Evolutionary conservation across 495 filamentous ascomycete genomes (phyloP), one percentile per base, ranked within the genome.

Genomic region (Rhizodiscina lignyota): DNA sequence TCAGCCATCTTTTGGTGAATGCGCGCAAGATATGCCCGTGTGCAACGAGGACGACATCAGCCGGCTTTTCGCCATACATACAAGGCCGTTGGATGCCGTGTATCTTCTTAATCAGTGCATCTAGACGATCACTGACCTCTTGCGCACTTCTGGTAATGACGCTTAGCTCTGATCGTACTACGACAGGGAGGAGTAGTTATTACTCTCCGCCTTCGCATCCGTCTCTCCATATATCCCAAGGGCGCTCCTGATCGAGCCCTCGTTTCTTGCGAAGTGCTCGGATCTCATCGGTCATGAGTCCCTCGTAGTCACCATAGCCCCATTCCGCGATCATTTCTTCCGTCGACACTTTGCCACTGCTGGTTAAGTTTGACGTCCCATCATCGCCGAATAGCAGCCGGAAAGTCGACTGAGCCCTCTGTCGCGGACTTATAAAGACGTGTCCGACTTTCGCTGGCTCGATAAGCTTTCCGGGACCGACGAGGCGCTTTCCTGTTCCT

Each of bases 21-120:
- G 85, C 85, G 19, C 85, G 66, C 21, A 92, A 61, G 20, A 91
- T 83, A 54, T 93, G 86, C 0, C 85, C 85, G 46, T 94, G 85
- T 4, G 79, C 73, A 15, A 82, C 73, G 19, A 83, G 39, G 1
- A 82, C 51, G 1, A 83, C 67, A 49, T 83, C 77, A 10, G 33
- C 38, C 11, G 62, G 60, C 34, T 60, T 55, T n/a, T 55, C 49
- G 19, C 63, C 67, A 11, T 55, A 58, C 38, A 75, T 66, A 16
- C 52, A 54, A 12, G 59, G 59, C 3, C 45, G 49, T 24, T 79
- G 68, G 56, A 72, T 60, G 56, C 39, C 43, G 21, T 70, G 61
- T 42, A 94, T 89, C 13, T 84, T 72, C 13, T 55, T 47, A 53
- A 94, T 89, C 21, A 94, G 48, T 1, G 62, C 59, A 47, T 92